phyloP scores from a whole-genome alignment of 768 basidiomycete genomes.

The Russula virescens region DNA sequence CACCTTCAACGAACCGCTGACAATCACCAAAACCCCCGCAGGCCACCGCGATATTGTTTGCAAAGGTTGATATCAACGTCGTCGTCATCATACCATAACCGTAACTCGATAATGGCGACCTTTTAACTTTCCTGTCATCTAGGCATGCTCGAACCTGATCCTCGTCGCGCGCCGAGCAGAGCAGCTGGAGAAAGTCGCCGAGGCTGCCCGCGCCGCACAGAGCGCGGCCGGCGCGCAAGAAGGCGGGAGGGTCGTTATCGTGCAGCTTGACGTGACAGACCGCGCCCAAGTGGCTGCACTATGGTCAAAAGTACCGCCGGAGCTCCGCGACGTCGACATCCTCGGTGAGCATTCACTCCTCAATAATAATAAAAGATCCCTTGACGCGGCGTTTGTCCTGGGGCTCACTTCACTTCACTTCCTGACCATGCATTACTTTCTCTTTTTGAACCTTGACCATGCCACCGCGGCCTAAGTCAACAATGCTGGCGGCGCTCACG shows the following conservation, averaged over 20 bases:
- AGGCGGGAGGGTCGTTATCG: conserved; percentile 70
- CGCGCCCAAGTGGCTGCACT: conserved; percentile 62
- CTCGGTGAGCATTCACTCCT: conserved; percentile 45
- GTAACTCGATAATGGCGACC: background rate
- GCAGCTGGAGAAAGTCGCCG: conserved; percentile 61
- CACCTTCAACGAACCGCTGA: background rate
- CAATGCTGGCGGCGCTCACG: conserved; percentile 88
- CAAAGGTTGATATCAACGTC: conserved; percentile 57
- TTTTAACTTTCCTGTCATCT: background rate
- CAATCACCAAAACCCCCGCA: conserved; percentile 31
- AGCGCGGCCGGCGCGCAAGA: conserved; percentile 62
- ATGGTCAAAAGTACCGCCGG: conserved; percentile 63
- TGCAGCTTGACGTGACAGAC: conserved; percentile 79
- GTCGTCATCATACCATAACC: background rate
- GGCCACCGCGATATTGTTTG: conserved; percentile 87
- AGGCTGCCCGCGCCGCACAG: conserved; percentile 63
- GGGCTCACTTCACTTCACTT: no score
- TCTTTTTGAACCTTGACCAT: background rate
- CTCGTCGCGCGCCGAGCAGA: conserved; percentile 76
- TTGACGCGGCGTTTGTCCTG: no score
- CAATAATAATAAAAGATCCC: no score
- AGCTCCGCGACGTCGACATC: conserved; percentile 72
- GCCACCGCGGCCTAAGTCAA: conserved; percentile 39
- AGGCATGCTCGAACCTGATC: conserved; percentile 87
- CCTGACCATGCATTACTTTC: no score